Conservation (phyloP, 2,329 filamentous ascomycete species). For the Thielaviopsis populi region DNA sequence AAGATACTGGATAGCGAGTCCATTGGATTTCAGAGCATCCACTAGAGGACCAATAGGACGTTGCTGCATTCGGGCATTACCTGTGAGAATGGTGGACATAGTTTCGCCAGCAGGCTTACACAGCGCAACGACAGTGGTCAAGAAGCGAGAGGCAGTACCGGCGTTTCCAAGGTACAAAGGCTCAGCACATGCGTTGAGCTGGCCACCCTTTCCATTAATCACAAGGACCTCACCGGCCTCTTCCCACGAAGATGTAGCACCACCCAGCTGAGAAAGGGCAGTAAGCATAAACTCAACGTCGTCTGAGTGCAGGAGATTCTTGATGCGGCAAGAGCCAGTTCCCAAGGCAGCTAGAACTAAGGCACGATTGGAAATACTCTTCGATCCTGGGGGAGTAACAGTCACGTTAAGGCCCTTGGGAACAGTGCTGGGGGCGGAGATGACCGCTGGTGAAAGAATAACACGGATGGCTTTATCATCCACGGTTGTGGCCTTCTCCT, state of each 20-base stretch:
- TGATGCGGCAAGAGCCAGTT: constrained; percentile 70
- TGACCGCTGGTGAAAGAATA: constrained; percentile 64
- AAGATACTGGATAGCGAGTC: constrained; percentile 73
- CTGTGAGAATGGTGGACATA: constrained; percentile 63
- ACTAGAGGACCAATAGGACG: constrained; percentile 87
- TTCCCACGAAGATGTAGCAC: constrained; percentile 85
- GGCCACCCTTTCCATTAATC: constrained; percentile 80
- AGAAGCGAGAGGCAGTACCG: constrained; percentile 85
- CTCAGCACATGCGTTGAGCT: constrained; percentile 57
- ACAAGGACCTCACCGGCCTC: constrained; percentile 83
- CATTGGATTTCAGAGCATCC: constrained; percentile 74
- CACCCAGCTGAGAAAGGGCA: constrained; percentile 70
- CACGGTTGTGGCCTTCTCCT: constrained; percentile 80
- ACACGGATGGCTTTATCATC: constrained; percentile 70
- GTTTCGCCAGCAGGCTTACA: constrained; percentile 50
- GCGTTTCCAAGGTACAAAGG: constrained; percentile 91
- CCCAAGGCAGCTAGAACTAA: constrained; percentile 87
- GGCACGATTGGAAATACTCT: constrained; percentile 93
- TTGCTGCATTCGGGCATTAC: constrained; percentile 92
- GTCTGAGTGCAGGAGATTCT: constrained; percentile 86
- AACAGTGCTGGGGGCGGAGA: constrained; percentile 53
- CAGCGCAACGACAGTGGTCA: constrained; percentile 80
- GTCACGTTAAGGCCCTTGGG: constrained; percentile 49
- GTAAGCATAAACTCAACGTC: constrained; percentile 96
- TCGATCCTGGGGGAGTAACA: constrained; percentile 84